Percentiles rank a stretch among this genome's conserved stretches.
Conservation (phyloP, 768 basidiomycete species). For the Amanita molliuscula region DNA sequence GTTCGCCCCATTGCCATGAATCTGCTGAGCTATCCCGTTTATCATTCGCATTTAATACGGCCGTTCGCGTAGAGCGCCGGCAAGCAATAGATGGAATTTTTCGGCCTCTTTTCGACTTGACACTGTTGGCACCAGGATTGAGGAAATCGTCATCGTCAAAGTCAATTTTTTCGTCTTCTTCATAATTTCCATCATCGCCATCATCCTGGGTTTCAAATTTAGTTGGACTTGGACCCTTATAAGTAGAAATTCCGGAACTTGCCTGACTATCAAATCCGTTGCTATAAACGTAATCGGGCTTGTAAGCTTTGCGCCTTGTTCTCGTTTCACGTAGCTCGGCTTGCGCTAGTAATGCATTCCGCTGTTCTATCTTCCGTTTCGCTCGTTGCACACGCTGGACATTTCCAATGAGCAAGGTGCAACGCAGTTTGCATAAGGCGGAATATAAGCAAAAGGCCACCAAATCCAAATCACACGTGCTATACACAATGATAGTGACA, state of each 20-base stretch:
- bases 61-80: slow-evolving; percentile 45
- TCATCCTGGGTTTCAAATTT: slow-evolving; percentile 39
- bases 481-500: slow-evolving; percentile 6
- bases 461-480: slow-evolving; percentile 2
- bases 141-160: slow-evolving; percentile 38
- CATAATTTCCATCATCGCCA: slow-evolving; percentile 51
- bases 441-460: slow-evolving; percentile 2
- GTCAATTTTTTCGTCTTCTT: slow-evolving; percentile 48
- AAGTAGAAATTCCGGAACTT: slow-evolving; percentile 18
- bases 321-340: slow-evolving; percentile 73
- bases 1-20: slow-evolving; percentile 60
- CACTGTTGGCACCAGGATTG: slow-evolving; percentile 30
- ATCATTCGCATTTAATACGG: slow-evolving; percentile 37
- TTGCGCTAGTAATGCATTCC: slow-evolving; percentile 53
- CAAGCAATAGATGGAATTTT: slow-evolving; percentile 22
- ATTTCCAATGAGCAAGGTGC: slow-evolving; percentile 1
- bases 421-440: slow-evolving; percentile 1
- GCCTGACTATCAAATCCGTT: slow-evolving; percentile 58
- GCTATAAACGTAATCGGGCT: slow-evolving; percentile 76
- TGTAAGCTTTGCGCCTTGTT: slow-evolving; percentile 61
- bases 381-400: slow-evolving; percentile 61
- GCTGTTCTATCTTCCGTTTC: slow-evolving; percentile 62
- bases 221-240: slow-evolving; percentile 14
- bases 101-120: slow-evolving; percentile 28
- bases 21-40: slow-evolving; percentile 46